Percentiles rank a stretch among this genome's conserved stretches.
Conservation (phyloP, 305 asterid genomes). For the Fraxinus greggii region DNA sequence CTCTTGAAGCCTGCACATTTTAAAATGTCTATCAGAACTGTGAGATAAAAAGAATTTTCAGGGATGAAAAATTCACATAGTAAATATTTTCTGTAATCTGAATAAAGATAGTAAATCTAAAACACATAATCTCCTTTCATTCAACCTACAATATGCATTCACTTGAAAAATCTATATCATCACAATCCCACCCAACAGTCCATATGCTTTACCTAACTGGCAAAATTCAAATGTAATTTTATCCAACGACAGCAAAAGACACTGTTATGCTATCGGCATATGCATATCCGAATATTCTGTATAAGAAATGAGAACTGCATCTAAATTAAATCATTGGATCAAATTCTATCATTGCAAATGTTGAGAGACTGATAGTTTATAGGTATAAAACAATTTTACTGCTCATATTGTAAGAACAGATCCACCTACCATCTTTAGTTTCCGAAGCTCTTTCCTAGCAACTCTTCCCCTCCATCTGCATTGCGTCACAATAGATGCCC, state of each 20-base stretch:
- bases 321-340: slow-evolving; percentile 8
- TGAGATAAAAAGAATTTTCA: slow-evolving; percentile 11
- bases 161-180: slow-evolving; percentile 3
- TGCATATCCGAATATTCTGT: background rate
- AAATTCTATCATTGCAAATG: slow-evolving; percentile 13
- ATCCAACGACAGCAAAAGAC: background rate
- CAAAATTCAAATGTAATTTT: background rate
- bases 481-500: slow-evolving; percentile 69
- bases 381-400: slow-evolving; percentile 3
- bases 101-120: background rate
- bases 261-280: background rate
- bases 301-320: slow-evolving; percentile 2
- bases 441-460: slow-evolving; percentile 76
- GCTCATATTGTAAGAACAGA: slow-evolving; percentile 16
- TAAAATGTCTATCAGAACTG: slow-evolving; percentile 23
- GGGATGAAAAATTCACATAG: slow-evolving; percentile 6
- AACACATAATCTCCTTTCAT: slow-evolving; percentile 5
- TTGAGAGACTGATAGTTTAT: background rate
- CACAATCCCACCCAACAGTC: background rate
- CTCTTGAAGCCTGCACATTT: slow-evolving; percentile 76
- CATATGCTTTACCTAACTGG: background rate
- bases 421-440: slow-evolving; percentile 72
- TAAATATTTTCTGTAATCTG: background rate
- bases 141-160: slow-evolving; percentile 24
- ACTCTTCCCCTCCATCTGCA: slow-evolving; percentile 88